Base-by-base conservation (phyloP, 352 stramenopile genomes). In the Aphanomyces astaci region DNA sequence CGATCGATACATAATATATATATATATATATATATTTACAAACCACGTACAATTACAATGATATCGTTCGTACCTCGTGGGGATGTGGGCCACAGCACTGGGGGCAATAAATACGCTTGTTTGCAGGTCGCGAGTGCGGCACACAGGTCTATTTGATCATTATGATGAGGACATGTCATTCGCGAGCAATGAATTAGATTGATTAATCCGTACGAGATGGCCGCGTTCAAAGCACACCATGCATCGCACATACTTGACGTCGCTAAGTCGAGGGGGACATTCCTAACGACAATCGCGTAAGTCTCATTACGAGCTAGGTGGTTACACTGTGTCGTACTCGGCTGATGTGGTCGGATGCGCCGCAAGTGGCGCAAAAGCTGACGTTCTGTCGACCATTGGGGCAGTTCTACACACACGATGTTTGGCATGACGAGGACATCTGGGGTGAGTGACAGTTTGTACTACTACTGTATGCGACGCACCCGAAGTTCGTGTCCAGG, bases 181-280 rank as follows among this genome's bases (percentile, higher is more conserved):
- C n/a, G n/a, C n/a, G n/a, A n/a, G n/a, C n/a, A n/a, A n/a, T n/a
- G n/a, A n/a, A n/a, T n/a, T n/a, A n/a, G n/a, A n/a, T n/a, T n/a
- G n/a, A n/a, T n/a, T n/a, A n/a, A n/a, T n/a, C 4, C 10, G 40
- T 56, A 66, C 59, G 36, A 66, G 64, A 72, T 93, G 85, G 30
- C 83, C 83, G 7, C 71, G 52, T 56, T 78, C 64, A 9, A 76
- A 75, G 60, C 85, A 93, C 48, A 93, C 82, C 81, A 93, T 92
- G 73, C 85, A 93, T 33, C 74, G 84, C 52, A 87, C 67, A 31
- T 73, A 70, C 36, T 72, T 45, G 9, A 72, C 25, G 24, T 72
- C 72, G 9, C 28, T 10, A 11, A 31, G n/a, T 24, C 48, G 48
- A 10, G 27, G 27, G 0, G 48, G 48, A 22, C 48, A 55, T 55